phyloP scores from a whole-genome alignment of 257 asterid species.

The Leptodermis oblonga region DNA sequence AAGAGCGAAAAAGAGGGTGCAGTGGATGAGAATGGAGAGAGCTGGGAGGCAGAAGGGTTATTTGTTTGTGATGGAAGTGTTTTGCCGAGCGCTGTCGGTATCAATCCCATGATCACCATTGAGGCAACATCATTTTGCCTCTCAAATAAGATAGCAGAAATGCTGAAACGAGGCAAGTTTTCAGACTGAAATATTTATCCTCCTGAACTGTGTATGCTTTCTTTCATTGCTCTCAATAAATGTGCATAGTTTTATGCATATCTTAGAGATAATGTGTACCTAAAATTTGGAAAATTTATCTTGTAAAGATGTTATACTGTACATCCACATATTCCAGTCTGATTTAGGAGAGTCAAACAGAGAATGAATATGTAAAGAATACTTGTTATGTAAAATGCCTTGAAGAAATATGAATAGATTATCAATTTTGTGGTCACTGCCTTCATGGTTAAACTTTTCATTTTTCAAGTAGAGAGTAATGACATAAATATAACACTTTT shows the following conservation, averaged over 20 bases:
- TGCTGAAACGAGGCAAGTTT: slow-evolving; percentile 27
- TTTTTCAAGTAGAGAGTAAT: too few species aligned
- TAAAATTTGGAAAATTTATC: neutral
- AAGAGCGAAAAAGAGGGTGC: slow-evolving; percentile 46
- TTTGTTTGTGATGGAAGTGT: slow-evolving; percentile 86
- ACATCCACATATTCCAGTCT: neutral
- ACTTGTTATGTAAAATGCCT: neutral
- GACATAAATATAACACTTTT: too few species aligned
- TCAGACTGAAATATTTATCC: neutral
- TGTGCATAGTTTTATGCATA: neutral
- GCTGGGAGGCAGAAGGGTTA: slow-evolving; percentile 82
- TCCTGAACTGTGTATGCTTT: neutral
- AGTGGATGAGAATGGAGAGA: slow-evolving; percentile 81
- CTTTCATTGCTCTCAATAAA: neutral
- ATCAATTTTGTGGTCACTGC: neutral
- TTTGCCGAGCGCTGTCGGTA: slow-evolving; percentile 76
- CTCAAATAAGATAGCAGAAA: slow-evolving; percentile 48
- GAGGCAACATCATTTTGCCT: slow-evolving; percentile 63
- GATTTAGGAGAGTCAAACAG: neutral
- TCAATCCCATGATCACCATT: slow-evolving; percentile 92
- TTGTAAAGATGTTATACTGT: neutral
- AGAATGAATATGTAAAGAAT: neutral
- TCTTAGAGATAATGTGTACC: neutral
- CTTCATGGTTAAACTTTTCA: too few species aligned
- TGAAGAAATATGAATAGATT: too few species aligned